phyloP scores from a whole-genome alignment of 139 green algal genomes.

The Astrephomene gubernaculifera region DNA sequence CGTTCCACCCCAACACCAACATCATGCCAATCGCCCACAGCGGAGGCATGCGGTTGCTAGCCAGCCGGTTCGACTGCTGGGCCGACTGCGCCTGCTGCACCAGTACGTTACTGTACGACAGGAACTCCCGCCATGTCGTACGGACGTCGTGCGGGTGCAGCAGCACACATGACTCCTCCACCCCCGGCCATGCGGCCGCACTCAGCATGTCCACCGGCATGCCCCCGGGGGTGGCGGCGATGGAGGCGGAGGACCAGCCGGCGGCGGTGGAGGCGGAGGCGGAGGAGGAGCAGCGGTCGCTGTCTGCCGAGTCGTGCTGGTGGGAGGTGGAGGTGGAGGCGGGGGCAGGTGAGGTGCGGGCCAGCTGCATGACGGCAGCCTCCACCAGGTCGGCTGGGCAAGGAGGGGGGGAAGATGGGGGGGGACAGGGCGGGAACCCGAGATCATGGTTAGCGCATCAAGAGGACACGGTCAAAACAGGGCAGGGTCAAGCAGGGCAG shows the following conservation, averaged over 20 bases:
- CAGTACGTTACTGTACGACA: slow-evolving; percentile 67
- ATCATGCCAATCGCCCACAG: slow-evolving; percentile 93
- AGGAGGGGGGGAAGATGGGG: neutral
- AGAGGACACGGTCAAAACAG: too few relatives aligned
- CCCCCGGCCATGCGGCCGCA: slow-evolving; percentile 47
- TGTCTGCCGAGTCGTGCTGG: too few relatives aligned
- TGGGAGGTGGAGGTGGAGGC: neutral
- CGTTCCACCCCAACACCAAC: slow-evolving; percentile 93
- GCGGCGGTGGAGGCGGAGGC: neutral
- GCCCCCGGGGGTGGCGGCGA: too few relatives aligned
- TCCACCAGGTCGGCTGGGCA: slow-evolving; percentile 51
- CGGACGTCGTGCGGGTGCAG: slow-evolving; percentile 55
- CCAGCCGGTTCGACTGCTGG: slow-evolving; percentile 82
- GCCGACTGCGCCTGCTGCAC: slow-evolving; percentile 84
- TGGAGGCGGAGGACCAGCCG: too few relatives aligned
- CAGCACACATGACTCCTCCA: slow-evolving; percentile 30
- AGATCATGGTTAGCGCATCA: too few relatives aligned
- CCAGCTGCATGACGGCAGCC: slow-evolving; percentile 56
- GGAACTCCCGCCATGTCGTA: slow-evolving; percentile 81
- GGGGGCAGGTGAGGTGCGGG: neutral
- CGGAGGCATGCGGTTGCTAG: slow-evolving; percentile 77
- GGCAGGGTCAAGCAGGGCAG: too few relatives aligned
- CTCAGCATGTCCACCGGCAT: slow-evolving; percentile 56
- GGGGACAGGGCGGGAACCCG: neutral
- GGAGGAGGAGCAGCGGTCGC: neutral